Percentiles rank a stretch among this genome's conserved stretches.
These are phyloP conservation scores for Hypomyces rosellus DNA, from an alignment of 2,329 filamentous ascomycete genomes.

Conservation along the genomic window DNA sequence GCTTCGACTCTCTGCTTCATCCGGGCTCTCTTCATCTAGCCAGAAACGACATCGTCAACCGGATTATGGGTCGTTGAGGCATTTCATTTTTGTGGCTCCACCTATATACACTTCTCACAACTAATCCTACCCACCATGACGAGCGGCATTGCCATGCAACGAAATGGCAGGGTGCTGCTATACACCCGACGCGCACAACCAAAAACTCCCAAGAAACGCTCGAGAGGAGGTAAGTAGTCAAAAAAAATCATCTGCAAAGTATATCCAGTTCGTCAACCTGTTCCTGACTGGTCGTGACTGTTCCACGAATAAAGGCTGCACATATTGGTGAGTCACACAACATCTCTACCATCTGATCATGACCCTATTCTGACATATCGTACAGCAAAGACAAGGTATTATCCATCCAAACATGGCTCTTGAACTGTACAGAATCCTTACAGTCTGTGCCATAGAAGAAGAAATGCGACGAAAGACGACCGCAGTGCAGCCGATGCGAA, in stretches of 20 bases:
- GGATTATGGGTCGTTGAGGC: not conserved
- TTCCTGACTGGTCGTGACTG: not conserved
- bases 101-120: constrained; percentile 14
- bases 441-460: constrained; percentile 41
- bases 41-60: not conserved
- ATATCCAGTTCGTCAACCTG: no score
- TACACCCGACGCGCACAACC: constrained; percentile 52
- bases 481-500: constrained; percentile 43
- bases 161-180: constrained; percentile 41
- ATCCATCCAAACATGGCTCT: not conserved
- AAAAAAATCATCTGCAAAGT: not conserved
- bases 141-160: not conserved
- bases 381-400: constrained; percentile 50
- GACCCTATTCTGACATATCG: constrained; percentile 8
- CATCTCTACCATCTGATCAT: not conserved
- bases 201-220: constrained; percentile 54
- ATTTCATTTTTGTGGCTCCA: not conserved
- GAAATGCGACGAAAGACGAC: constrained; percentile 50
- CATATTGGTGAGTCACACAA: constrained; percentile 40
- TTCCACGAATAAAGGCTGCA: constrained; percentile 36
- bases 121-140: not conserved
- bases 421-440: constrained; percentile 12
- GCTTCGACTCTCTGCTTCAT: not conserved
- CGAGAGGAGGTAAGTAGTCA: constrained; percentile 47
- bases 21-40: not conserved